Percentiles rank a stretch among this genome's conserved stretches.
Conservation (phyloP, 345 rosid species). For the Eucalyptus erythrocorys region DNA sequence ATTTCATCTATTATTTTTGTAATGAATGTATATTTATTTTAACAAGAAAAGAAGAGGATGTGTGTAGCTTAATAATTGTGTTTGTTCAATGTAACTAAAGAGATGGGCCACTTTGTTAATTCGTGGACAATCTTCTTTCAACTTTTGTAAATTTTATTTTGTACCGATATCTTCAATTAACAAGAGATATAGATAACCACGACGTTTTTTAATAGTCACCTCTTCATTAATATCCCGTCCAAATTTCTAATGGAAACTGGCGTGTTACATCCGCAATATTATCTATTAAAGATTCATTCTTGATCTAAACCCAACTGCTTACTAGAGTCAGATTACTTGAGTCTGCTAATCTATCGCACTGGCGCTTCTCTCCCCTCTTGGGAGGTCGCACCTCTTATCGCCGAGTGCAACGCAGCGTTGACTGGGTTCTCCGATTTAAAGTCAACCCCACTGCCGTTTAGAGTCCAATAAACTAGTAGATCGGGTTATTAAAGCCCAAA, state of each 20-base stretch:
- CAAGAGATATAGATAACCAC: neutral
- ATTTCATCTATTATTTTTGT: neutral
- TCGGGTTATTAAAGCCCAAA: neutral
- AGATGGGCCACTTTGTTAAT: neutral
- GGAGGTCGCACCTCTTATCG: neutral
- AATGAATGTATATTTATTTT: too few species aligned
- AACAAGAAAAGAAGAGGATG: neutral
- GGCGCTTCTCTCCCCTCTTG: neutral
- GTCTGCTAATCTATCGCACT: neutral
- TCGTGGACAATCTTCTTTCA: neutral
- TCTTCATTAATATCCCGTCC: neutral
- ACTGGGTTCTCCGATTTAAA: neutral
- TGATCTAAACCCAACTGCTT: neutral
- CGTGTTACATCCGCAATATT: neutral
- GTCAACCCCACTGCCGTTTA: neutral
- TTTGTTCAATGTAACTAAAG: neutral
- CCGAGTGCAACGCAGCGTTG: neutral
- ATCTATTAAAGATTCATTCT: neutral
- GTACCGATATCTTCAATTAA: neutral
- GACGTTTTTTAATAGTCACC: neutral
- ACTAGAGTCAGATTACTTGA: neutral
- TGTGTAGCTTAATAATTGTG: neutral
- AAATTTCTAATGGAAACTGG: neutral
- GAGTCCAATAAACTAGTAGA: neutral
- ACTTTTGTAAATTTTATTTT: neutral